Conservation (phyloP, 2,329 filamentous ascomycete genomes). For the Phialophora verrucosa region DNA sequence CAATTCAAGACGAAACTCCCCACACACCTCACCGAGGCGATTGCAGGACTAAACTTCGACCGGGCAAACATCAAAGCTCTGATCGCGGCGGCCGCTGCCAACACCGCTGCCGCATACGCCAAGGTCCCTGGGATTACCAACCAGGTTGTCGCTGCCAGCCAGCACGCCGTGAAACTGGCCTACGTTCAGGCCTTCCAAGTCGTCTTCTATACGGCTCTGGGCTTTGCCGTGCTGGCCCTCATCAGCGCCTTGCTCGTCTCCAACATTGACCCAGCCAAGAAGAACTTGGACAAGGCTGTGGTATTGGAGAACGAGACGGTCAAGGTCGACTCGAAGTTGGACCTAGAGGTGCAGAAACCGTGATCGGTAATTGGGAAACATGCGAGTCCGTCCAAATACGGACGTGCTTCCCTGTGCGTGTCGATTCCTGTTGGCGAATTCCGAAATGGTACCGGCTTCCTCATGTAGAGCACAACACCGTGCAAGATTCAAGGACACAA, state of each 20-base stretch:
- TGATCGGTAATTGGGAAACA: not conserved
- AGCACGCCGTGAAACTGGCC: constrained; percentile 46
- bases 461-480: no score
- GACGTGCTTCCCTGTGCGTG: no score
- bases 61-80: constrained; percentile 44
- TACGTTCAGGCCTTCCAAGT: constrained; percentile 52
- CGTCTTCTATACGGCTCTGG: constrained; percentile 45
- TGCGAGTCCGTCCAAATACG: no score
- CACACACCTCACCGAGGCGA: constrained; percentile 41
- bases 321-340: no score
- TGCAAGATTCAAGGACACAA: no score
- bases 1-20: constrained; percentile 24
- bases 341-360: not conserved
- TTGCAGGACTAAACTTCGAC: constrained; percentile 48
- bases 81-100: constrained; percentile 44
- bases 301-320: constrained; percentile 26
- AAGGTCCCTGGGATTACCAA: constrained; percentile 46
- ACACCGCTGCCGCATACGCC: constrained; percentile 41
- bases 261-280: constrained; percentile 25
- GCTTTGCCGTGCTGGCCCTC: constrained; percentile 34
- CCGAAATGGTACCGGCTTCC: no score
- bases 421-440: no score
- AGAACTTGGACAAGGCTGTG: constrained; percentile 29
- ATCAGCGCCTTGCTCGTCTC: constrained; percentile 17
- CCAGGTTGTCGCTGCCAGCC: constrained; percentile 45